These are phyloP conservation scores for Cetradonia linearis DNA, from an alignment of 495 filamentous ascomycete genomes.

Conservation along the genomic window DNA sequence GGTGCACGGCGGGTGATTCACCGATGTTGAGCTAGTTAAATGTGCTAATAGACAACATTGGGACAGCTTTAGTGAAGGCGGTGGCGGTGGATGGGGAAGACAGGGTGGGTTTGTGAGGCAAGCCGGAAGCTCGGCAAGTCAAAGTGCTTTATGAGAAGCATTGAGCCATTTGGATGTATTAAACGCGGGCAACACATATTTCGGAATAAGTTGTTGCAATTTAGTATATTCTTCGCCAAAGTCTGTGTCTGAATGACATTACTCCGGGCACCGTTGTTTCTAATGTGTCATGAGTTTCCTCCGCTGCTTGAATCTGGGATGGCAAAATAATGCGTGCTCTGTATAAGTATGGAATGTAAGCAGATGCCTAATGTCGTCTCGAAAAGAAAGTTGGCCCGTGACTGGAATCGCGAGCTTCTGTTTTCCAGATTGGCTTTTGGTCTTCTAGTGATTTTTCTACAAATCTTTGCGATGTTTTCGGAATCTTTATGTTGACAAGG, in stretches of 20 bases:
- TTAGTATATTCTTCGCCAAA: not conserved
- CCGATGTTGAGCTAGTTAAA: slow-evolving; percentile 27
- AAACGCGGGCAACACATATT: too few relatives aligned
- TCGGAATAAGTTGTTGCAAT: not conserved
- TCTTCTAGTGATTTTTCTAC: not conserved
- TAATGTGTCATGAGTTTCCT: not conserved
- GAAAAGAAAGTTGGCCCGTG: not conserved
- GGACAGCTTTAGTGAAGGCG: slow-evolving; percentile 8
- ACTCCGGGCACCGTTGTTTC: not conserved
- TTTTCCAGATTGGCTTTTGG: too few relatives aligned
- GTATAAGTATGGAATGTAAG: not conserved
- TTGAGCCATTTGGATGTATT: not conserved
- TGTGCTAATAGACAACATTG: slow-evolving; percentile 18
- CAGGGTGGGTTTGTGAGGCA: not conserved
- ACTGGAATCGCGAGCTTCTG: not conserved
- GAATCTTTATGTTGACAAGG: not conserved
- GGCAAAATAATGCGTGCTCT: not conserved
- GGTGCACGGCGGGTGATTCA: slow-evolving; percentile 29
- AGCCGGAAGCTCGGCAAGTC: not conserved
- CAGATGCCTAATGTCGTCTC: not conserved
- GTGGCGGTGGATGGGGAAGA: not conserved
- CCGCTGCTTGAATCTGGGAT: not conserved
- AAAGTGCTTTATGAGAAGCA: not conserved
- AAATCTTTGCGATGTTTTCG: not conserved
- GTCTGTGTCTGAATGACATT: not conserved